These are phyloP conservation scores for Byssothecium circinans DNA, from an alignment of 2,329 filamentous ascomycete genomes.

Conservation along the genomic window DNA sequence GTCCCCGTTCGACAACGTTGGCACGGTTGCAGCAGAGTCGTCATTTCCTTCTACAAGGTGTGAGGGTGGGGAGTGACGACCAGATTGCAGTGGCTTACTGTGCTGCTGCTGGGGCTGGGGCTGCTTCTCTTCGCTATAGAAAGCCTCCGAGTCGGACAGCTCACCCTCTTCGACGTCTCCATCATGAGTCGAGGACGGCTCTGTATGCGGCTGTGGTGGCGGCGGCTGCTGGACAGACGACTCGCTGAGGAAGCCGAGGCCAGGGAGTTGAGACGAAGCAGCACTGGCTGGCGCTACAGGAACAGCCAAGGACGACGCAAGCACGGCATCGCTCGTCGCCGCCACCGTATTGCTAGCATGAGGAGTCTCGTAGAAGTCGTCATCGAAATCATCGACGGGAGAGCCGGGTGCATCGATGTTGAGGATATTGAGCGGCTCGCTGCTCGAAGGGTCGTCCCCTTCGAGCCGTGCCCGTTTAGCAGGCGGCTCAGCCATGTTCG, in stretches of 20 bases:
- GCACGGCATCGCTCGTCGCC: slow-evolving; percentile 2
- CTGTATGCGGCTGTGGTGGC: slow-evolving; percentile 4
- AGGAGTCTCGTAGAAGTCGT: slow-evolving; percentile 43
- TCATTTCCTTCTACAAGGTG: slow-evolving; percentile 25
- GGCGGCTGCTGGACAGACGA: slow-evolving; percentile 23
- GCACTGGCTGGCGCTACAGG: slow-evolving; percentile 26
- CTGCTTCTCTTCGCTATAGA: slow-evolving; percentile 30
- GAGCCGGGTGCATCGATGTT: slow-evolving; percentile 40
- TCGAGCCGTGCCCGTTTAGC: slow-evolving; percentile 46
- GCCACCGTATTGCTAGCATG: slow-evolving; percentile 27
- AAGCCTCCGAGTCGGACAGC: slow-evolving; percentile 34
- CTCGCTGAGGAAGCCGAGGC: slow-evolving; percentile 37
- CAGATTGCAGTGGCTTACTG: slow-evolving; percentile 28
- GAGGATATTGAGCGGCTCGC: slow-evolving; percentile 32
- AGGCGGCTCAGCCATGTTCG: slow-evolving; percentile 43
- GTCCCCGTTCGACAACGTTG: slow-evolving; percentile 15
- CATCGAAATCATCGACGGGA: slow-evolving; percentile 44
- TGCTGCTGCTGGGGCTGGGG: slow-evolving; percentile 26
- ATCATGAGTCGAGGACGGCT: slow-evolving; percentile 15
- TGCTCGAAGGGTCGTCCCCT: slow-evolving; percentile 26
- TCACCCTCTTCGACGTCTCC: slow-evolving; percentile 34
- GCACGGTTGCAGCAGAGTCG: slow-evolving; percentile 15
- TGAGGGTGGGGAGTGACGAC: slow-evolving; percentile 23
- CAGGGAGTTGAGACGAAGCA: slow-evolving; percentile 33
- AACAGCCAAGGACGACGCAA: slow-evolving; percentile 11